A percentile compares a stretch with the other conserved stretches of the same genome.
Conservation (phyloP, 1,284 basidiomycete species). For the Cutaneotrichosporon cavernicola region DNA sequence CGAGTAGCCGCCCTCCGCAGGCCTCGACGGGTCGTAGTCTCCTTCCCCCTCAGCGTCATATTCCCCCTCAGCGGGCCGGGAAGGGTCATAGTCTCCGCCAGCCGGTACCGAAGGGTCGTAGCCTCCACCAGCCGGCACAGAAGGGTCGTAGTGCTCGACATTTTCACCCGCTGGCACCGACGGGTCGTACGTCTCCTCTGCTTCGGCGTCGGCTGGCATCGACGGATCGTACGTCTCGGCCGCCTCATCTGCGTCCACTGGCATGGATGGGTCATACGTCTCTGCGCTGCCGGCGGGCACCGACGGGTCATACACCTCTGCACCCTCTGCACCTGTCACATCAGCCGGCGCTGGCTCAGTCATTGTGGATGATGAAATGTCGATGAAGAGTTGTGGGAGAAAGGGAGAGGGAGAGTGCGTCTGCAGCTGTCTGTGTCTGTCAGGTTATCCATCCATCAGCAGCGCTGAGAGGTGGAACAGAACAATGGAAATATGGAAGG, state of each 20-base stretch:
- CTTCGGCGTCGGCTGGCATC: slow-evolving; percentile 6
- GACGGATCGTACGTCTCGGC: background rate
- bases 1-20: slow-evolving; percentile 3
- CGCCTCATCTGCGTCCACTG: too few relatives aligned
- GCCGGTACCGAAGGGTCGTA: slow-evolving; percentile 13
- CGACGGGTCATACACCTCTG: slow-evolving; percentile 13
- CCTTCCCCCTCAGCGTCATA: background rate
- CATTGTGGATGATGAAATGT: background rate
- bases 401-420: background rate
- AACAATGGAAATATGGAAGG: slow-evolving; percentile 2
- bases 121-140: background rate
- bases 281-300: background rate
- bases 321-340: slow-evolving; percentile 1
- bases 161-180: slow-evolving; percentile 3
- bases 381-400: background rate
- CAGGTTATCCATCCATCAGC: slow-evolving; percentile 15
- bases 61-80: slow-evolving; percentile 1
- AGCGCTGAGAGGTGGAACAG: slow-evolving; percentile 7
- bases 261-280: too few relatives aligned
- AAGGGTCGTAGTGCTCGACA: slow-evolving; percentile 10
- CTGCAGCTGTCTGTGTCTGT: slow-evolving; percentile 9
- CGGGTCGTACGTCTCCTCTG: background rate
- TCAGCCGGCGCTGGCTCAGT: slow-evolving; percentile 10
- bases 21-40: slow-evolving; percentile 13
- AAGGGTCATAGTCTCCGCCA: slow-evolving; percentile 13